Evolutionary conservation across 306 rosid species (phyloP).

Genomic region (Castanea sativa): DNA sequence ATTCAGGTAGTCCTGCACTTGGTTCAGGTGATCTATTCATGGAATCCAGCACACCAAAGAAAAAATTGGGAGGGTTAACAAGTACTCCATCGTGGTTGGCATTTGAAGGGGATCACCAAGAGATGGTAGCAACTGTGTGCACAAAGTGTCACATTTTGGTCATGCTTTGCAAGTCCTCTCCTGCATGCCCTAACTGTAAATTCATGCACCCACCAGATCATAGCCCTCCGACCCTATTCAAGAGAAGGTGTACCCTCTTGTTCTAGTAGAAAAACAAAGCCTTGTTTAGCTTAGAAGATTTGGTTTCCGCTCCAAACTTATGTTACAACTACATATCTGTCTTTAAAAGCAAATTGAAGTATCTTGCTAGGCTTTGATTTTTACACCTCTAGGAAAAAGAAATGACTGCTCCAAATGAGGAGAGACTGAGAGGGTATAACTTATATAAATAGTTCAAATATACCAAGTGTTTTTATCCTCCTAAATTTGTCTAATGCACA

Average conservation of each 20-base stretch:
- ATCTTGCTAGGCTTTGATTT: neutral
- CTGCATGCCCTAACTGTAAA: slow-evolving; percentile 94
- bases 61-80: slow-evolving; percentile 20
- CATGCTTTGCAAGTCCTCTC: slow-evolving; percentile 84
- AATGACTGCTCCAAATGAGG: neutral
- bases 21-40: slow-evolving; percentile 15
- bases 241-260: slow-evolving; percentile 49
- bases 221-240: slow-evolving; percentile 53
- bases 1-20: slow-evolving; percentile 3
- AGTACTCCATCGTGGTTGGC: slow-evolving; percentile 48
- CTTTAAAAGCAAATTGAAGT: neutral
- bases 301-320: neutral
- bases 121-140: slow-evolving; percentile 94
- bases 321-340: neutral
- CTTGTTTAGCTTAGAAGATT: slow-evolving; percentile 17
- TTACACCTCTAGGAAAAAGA: neutral
- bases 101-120: slow-evolving; percentile 46
- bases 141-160: slow-evolving; percentile 81
- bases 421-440: no score
- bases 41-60: slow-evolving; percentile 29
- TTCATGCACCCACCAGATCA: slow-evolving; percentile 71
- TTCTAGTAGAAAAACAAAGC: slow-evolving; percentile 22
- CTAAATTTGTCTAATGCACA: no score
- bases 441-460: no score
- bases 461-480: no score